These are phyloP conservation scores for Pseudocercospora fijiensis DNA, from an alignment of 2,329 filamentous ascomycete species.

Conservation along the genomic window DNA sequence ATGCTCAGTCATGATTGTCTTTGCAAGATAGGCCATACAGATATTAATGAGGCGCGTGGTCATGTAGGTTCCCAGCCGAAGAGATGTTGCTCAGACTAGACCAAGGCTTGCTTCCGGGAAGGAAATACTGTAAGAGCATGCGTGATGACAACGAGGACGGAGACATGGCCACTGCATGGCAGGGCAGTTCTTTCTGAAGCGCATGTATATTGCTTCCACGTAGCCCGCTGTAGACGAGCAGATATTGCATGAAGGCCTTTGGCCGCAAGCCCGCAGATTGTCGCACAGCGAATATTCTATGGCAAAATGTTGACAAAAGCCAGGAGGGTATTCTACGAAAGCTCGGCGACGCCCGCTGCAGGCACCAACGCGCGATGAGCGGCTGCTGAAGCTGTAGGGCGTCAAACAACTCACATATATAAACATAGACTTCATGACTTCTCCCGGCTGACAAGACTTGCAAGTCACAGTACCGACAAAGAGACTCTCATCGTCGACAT, in stretches of 20 bases:
- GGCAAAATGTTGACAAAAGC: not conserved
- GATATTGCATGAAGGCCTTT: not conserved
- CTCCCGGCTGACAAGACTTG: not conserved
- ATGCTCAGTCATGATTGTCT: not conserved
- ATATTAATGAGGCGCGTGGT: not conserved
- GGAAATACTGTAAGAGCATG: too few species aligned
- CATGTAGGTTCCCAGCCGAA: too few species aligned
- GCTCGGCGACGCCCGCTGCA: not conserved
- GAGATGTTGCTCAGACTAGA: too few species aligned
- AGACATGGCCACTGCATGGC: too few species aligned
- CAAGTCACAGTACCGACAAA: not conserved
- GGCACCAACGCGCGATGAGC: not conserved
- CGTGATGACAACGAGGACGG: too few species aligned
- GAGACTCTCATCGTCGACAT: conserved; percentile 6
- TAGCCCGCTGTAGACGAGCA: too few species aligned
- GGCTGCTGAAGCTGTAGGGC: not conserved
- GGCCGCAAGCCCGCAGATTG: too few species aligned
- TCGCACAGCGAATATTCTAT: not conserved
- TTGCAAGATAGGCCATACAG: not conserved
- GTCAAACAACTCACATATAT: not conserved
- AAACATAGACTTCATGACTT: not conserved
- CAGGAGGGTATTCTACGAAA: not conserved
- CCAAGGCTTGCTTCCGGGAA: too few species aligned
- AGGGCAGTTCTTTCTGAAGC: too few species aligned
- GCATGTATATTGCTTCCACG: too few species aligned